Conservation (phyloP, 257 asterid genomes). For the Perilla frutescens region DNA sequence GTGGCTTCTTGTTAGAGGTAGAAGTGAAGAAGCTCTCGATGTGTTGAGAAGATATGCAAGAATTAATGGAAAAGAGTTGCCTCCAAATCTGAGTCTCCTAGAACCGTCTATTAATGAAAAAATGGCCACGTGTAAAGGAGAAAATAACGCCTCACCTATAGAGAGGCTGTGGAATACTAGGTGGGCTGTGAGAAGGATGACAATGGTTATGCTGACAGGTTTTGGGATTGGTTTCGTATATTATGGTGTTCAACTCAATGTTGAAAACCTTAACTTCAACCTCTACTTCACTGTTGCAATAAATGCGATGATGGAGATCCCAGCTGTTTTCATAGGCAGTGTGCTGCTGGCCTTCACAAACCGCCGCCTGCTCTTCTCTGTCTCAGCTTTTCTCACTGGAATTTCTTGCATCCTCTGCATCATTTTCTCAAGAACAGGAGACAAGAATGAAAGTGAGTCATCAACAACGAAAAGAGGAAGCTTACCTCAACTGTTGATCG, state of each 20-base stretch:
- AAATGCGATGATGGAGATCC: conserved; percentile 68
- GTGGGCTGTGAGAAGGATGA: conserved; percentile 64
- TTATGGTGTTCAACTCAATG: conserved; percentile 65
- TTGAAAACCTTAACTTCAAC: conserved; percentile 61
- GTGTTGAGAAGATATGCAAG: conserved; percentile 59
- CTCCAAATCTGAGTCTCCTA: conserved; percentile 41
- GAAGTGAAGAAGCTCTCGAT: conserved; percentile 59
- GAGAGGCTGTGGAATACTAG: conserved; percentile 49
- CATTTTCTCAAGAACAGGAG: conserved; percentile 37
- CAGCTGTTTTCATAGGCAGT: conserved; percentile 61
- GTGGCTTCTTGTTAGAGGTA: conserved; percentile 64
- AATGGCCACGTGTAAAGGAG: conserved; percentile 1
- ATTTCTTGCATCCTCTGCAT: conserved; percentile 47
- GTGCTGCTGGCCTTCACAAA: conserved; percentile 50
- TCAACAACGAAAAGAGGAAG: conserved; percentile 38
- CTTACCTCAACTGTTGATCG: conserved; percentile 47
- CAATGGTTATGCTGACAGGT: conserved; percentile 55
- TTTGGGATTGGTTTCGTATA: conserved; percentile 63
- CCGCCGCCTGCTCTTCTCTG: conserved; percentile 51
- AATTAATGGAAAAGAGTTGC: conserved; percentile 55
- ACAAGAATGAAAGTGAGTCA: conserved; percentile 4
- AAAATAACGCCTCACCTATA: conserved; percentile 28
- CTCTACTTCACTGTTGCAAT: conserved; percentile 57
- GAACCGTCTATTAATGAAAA: conserved; percentile 38
- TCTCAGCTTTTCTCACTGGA: conserved; percentile 50